These are phyloP conservation scores for Darksidea phi DNA, from an alignment of 495 filamentous ascomycete genomes.

Conservation along the genomic window DNA sequence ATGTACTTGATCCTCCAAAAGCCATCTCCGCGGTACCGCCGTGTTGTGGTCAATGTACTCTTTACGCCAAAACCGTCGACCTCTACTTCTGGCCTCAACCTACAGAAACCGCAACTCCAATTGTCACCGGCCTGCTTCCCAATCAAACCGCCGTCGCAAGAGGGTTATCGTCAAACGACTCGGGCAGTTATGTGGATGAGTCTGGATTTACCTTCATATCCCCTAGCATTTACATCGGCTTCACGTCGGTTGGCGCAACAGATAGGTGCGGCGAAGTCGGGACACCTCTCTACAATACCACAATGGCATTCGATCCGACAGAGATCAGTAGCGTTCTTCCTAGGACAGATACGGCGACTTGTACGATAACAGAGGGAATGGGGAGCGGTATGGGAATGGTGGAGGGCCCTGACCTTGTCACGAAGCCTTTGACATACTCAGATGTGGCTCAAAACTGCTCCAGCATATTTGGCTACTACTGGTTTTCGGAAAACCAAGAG, in stretches of 20 bases:
- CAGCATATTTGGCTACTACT: slow-evolving; percentile 19
- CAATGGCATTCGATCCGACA: slow-evolving; percentile 14
- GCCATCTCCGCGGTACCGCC: slow-evolving; percentile 7
- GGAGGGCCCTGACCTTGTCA: background rate
- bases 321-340: slow-evolving; percentile 14
- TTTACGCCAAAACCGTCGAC: slow-evolving; percentile 16
- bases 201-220: slow-evolving; percentile 23
- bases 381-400: background rate
- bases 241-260: slow-evolving; percentile 16
- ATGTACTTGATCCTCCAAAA: background rate
- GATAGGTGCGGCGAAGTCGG: slow-evolving; percentile 16
- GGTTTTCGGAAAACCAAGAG: background rate
- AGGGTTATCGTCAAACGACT: background rate
- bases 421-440: slow-evolving; percentile 9
- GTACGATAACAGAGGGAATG: background rate
- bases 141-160: slow-evolving; percentile 4
- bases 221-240: slow-evolving; percentile 27
- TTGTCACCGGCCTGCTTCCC: slow-evolving; percentile 3
- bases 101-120: background rate
- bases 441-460: slow-evolving; percentile 27
- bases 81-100: slow-evolving; percentile 21
- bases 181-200: slow-evolving; percentile 22
- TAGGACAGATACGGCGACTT: background rate
- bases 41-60: slow-evolving; percentile 13
- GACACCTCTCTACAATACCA: slow-evolving; percentile 10